Evolutionary conservation across 139 green algal genomes (phyloP).

Genomic region (Chlamydomonas sphaeroides): DNA sequence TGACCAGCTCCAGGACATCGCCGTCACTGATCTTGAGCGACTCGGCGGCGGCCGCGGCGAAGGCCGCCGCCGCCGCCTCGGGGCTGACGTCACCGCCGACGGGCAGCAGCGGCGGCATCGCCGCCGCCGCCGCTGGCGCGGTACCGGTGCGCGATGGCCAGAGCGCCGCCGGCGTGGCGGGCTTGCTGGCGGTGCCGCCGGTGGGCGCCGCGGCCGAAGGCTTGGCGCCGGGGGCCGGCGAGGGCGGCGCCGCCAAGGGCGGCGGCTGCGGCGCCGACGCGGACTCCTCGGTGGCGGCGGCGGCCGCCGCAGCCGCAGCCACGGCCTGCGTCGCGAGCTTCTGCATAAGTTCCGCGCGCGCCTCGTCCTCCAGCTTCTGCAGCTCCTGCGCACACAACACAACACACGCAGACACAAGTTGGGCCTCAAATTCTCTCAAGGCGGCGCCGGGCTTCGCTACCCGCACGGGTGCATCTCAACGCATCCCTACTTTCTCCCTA

Average conservation of each 20-base stretch:
- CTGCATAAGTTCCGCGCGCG: slow-evolving; percentile 25
- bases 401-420: too few species aligned
- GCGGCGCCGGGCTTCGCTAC: too few species aligned
- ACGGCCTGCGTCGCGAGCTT: slow-evolving; percentile 7
- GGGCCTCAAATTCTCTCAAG: too few species aligned
- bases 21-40: slow-evolving; percentile 7
- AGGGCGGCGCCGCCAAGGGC: neutral
- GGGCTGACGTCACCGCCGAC: neutral
- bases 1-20: slow-evolving; percentile 17
- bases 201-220: too few species aligned
- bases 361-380: slow-evolving; percentile 19
- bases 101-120: neutral
- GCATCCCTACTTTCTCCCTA: too few species aligned
- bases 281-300: neutral
- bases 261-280: neutral
- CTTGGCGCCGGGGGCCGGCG: too few species aligned
- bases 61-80: slow-evolving; percentile 10
- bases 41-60: slow-evolving; percentile 10
- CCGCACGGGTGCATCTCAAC: too few species aligned
- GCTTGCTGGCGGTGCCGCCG: too few species aligned
- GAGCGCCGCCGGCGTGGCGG: too few species aligned
- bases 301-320: neutral
- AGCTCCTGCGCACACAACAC: slow-evolving; percentile 14
- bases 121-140: neutral
- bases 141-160: too few species aligned